Evolutionary conservation across 495 filamentous ascomycete species (phyloP).

Genomic region (Trichoderma asperelloides): DNA sequence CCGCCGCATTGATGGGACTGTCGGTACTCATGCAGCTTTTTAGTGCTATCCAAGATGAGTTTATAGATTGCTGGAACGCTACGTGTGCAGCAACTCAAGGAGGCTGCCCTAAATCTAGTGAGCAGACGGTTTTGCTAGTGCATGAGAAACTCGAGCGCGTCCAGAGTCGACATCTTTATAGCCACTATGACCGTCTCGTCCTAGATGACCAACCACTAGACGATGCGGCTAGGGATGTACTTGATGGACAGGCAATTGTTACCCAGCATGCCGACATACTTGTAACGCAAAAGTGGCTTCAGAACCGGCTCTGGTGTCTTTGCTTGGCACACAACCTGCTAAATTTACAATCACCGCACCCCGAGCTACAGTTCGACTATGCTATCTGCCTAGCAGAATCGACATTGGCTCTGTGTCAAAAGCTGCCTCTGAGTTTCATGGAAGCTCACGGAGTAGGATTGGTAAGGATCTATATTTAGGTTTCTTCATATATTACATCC

Average conservation of each 20-base stretch:
- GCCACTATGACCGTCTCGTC: not conserved
- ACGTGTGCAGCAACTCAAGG: not conserved
- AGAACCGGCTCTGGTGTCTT: not conserved
- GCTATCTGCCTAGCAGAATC: not conserved
- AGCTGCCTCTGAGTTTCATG: not conserved
- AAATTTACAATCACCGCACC: not conserved
- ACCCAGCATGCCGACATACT: not conserved
- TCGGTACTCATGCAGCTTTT: not conserved
- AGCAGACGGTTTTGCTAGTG: not conserved
- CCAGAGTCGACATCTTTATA: not conserved
- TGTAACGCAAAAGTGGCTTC: not conserved
- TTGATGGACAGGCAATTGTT: not conserved
- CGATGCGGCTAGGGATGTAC: not conserved
- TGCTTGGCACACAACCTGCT: not conserved
- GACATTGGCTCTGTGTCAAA: not conserved
- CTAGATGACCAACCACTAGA: not conserved
- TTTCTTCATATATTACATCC: not conserved
- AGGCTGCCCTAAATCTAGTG: not conserved
- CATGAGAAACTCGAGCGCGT: not conserved
- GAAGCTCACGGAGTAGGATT: not conserved
- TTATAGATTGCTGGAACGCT: not conserved
- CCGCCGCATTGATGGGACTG: not conserved
- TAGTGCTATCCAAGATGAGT: not conserved
- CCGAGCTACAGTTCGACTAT: not conserved
- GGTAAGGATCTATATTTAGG: not conserved